Base-by-base conservation (phyloP, 306 rosid species). In the Clitoria ternatea region DNA sequence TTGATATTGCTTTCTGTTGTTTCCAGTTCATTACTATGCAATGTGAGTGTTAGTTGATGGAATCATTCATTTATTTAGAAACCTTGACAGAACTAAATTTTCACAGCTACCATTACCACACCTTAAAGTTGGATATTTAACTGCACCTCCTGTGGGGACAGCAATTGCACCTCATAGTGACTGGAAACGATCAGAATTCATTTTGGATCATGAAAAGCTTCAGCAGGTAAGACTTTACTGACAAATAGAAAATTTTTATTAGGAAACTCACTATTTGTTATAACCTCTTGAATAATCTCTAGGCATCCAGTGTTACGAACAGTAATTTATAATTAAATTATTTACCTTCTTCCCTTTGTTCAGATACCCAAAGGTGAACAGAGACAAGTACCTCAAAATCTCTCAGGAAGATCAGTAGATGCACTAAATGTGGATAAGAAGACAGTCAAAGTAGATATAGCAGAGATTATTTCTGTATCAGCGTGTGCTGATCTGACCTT, bases 401-500 rank as follows among this genome's bases (percentile, higher is more conserved):
- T 73, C 73, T 87, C 89, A 26, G 84, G 90, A 73, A 85, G 88
- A 77, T 49, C 86, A 27, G 74, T 60, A 63, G 89, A 83, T 82
- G 61, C 84, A 60, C 55, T n/a, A 61, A 85, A 82, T 71, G 81
- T 36, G n/a, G 96, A 88, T 65, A 85, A 78, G 85, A 83, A 76
- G 82, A 80, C 75, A 65, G 50, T 92, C 82, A 89, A 81, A 94
- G 84, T 91, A 64, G 87, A 89, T n/a, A 77, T 94, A 75, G 92
- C 91, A 7, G 96, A 94, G 70, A 94, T 94, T 30, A 77, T 91
- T 70, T 94, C 97, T 55, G 97, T 94, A 26, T 87, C 99, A 56
- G 84, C 99, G 33, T 91, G 92, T 77, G 96, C 97, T 24, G 97
- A 94, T 88, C 85, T 94, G 77, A 94, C 97, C 74, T 85, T 94